phyloP scores from a whole-genome alignment of 2,329 filamentous ascomycete species.

The Sporothrix phasma region DNA sequence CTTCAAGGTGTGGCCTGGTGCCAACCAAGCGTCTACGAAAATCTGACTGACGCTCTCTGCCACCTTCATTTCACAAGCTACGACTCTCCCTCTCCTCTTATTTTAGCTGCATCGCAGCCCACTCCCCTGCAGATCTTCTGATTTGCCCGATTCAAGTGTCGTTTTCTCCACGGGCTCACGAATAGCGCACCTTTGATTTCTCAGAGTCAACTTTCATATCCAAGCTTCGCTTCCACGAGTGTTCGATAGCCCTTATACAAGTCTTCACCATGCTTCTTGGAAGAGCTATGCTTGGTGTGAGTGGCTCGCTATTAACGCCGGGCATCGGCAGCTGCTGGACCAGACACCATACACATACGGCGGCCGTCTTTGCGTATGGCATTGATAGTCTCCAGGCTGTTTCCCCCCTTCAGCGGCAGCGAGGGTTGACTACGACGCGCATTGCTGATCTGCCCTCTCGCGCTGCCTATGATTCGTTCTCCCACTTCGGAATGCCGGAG shows the following conservation, averaged over 20 bases:
- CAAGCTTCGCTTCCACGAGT: conserved; percentile 4
- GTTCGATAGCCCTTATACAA: not conserved
- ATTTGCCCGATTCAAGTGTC: conserved; percentile 20
- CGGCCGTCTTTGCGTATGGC: conserved; percentile 4
- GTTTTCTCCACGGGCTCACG: conserved; percentile 5
- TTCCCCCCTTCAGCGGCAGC: no score
- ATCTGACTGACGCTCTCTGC: not conserved
- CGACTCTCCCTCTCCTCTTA: not conserved
- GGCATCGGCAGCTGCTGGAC: not conserved
- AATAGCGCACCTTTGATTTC: conserved; percentile 1
- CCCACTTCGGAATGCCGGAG: not conserved
- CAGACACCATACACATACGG: not conserved
- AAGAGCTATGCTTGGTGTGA: not conserved
- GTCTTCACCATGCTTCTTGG: not conserved
- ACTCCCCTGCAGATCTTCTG: conserved; percentile 22
- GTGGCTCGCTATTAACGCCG: not conserved
- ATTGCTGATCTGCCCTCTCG: not conserved
- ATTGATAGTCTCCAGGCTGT: no score
- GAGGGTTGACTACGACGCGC: not conserved
- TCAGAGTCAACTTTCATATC: not conserved
- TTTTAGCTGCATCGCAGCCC: conserved; percentile 20
- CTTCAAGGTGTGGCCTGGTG: not conserved
- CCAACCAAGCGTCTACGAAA: not conserved
- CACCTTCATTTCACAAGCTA: not conserved
- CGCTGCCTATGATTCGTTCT: not conserved